Conservation (phyloP, 805 yeast genomes). For the Wickerhamiella sorbophila region DNA sequence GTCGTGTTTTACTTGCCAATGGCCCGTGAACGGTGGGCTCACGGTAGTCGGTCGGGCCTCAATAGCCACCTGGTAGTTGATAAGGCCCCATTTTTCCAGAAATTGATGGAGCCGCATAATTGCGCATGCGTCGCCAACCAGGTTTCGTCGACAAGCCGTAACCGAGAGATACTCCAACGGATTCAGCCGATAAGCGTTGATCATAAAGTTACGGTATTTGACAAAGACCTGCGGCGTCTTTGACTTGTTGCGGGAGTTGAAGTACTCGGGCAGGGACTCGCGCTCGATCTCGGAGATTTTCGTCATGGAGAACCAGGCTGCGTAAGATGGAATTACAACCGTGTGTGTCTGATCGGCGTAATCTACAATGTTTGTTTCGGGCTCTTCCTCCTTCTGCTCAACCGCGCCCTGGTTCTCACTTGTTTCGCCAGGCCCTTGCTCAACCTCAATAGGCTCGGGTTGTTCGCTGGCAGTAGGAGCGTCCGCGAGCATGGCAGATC, state of each 20-base stretch:
- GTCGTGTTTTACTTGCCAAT: constrained; percentile 63
- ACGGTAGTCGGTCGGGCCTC: constrained; percentile 48
- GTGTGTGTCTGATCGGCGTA: constrained; percentile 56
- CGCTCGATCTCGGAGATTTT: constrained; percentile 64
- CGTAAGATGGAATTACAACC: constrained; percentile 73
- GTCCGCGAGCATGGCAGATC: neutral
- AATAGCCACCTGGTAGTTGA: constrained; percentile 83
- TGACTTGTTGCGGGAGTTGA: constrained; percentile 43
- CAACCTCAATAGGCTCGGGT: constrained; percentile 11
- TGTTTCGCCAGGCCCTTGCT: constrained; percentile 9
- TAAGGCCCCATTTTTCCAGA: constrained; percentile 81
- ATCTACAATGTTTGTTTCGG: constrained; percentile 9
- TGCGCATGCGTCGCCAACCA: constrained; percentile 85
- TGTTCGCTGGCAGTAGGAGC: neutral
- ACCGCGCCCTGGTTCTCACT: neutral
- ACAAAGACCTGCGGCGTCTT: constrained; percentile 73
- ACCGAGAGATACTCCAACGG: constrained; percentile 82
- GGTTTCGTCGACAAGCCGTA: constrained; percentile 80
- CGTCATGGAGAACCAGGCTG: constrained; percentile 70
- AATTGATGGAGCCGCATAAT: constrained; percentile 73
- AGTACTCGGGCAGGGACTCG: constrained; percentile 79
- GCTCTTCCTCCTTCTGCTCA: constrained; percentile 7
- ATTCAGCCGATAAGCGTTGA: constrained; percentile 73
- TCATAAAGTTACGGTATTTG: constrained; percentile 76
- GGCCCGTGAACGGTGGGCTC: constrained; percentile 64